Evolutionary conservation across 2,329 filamentous ascomycete species (phyloP).

Genomic region (Paraphaeosphaeria sporulosa): DNA sequence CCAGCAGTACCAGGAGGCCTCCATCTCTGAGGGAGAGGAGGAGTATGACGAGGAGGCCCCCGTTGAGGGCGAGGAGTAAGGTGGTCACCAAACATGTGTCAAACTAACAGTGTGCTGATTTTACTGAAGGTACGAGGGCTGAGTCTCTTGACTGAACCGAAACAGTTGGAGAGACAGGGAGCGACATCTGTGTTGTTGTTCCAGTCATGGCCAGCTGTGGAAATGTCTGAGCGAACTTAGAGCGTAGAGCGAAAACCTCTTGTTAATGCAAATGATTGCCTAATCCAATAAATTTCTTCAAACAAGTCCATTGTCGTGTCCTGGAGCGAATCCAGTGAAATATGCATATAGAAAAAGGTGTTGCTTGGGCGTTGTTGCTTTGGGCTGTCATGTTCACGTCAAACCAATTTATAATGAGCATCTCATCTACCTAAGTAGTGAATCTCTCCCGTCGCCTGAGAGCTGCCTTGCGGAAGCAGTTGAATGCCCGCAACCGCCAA

Average conservation of each 20-base stretch:
- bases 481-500: conserved; percentile 23
- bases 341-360: not conserved
- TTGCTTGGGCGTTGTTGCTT: conserved; percentile 25
- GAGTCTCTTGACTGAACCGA: conserved; percentile 29
- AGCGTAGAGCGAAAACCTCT: conserved; percentile 39
- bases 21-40: conserved; percentile 96
- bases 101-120: conserved; percentile 20
- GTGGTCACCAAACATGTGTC: conserved; percentile 21
- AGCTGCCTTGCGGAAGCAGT: conserved; percentile 16
- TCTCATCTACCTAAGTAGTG: conserved; percentile 13
- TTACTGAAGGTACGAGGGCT: conserved; percentile 38
- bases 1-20: conserved; percentile 99
- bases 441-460: conserved; percentile 2
- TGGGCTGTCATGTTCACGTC: conserved; percentile 20
- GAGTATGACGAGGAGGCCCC: conserved; percentile 89
- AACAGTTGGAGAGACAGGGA: conserved; percentile 20
- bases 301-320: not conserved
- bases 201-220: conserved; percentile 21
- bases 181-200: conserved; percentile 22
- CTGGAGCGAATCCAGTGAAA: too few relatives aligned
- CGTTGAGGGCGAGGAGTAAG: conserved; percentile 71
- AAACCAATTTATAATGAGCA: conserved; percentile 18
- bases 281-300: conserved; percentile 30
- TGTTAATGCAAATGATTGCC: conserved; percentile 46
- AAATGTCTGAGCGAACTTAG: conserved; percentile 27